phyloP scores from a whole-genome alignment of 768 basidiomycete genomes.

The Amyloporia xantha region DNA sequence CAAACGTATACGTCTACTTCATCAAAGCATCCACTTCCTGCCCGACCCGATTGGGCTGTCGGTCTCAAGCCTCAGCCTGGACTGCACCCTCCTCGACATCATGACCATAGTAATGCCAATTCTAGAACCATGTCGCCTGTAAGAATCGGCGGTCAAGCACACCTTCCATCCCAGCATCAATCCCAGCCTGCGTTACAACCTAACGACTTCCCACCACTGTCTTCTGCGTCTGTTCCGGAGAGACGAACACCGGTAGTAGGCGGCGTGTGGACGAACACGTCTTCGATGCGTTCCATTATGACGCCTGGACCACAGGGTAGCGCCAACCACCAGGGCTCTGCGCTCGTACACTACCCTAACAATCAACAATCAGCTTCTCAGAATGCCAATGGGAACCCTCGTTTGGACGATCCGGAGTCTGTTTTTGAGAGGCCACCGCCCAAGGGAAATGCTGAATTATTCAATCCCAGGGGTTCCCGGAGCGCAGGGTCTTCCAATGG shows the following conservation, averaged over 20 bases:
- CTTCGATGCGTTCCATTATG: constrained; percentile 46
- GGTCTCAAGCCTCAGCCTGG: constrained; percentile 74
- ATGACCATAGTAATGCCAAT: constrained; percentile 35
- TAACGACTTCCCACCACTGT: constrained; percentile 67
- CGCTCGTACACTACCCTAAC: constrained; percentile 33
- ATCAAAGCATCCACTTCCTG: constrained; percentile 71
- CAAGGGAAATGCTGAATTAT: constrained; percentile 36
- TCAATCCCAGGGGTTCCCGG: constrained; percentile 27
- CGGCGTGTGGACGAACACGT: constrained; percentile 68
- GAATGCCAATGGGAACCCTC: constrained; percentile 18
- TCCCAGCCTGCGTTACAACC: constrained; percentile 39
- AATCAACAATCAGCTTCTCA: constrained; percentile 14
- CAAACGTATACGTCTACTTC: constrained; percentile 74
- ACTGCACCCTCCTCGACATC: constrained; percentile 46
- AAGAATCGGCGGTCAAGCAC: constrained; percentile 19
- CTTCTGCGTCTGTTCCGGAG: constrained; percentile 37
- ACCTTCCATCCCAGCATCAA: constrained; percentile 28
- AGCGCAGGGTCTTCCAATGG: background rate
- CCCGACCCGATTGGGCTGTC: constrained; percentile 86
- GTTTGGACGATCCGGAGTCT: constrained; percentile 40
- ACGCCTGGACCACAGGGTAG: constrained; percentile 25
- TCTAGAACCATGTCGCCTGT: constrained; percentile 36
- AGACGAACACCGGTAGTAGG: constrained; percentile 46
- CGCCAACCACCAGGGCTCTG: constrained; percentile 23
- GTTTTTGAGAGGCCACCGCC: constrained; percentile 42